Evolutionary conservation across 140 eudicot genomes (phyloP).

Genomic region (Bidens hawaiensis): DNA sequence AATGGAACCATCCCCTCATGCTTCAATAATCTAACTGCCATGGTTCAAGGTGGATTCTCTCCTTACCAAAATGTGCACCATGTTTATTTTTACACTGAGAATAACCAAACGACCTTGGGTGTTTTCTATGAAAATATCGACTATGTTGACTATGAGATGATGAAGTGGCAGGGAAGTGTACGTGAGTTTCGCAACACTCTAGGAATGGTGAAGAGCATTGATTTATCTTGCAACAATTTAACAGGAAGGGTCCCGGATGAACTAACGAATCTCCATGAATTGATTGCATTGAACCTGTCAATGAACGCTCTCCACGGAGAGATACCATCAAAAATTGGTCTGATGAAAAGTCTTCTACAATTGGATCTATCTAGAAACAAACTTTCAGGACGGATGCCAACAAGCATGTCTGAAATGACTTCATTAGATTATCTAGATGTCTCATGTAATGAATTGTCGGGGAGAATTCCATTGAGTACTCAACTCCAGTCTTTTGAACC

Average conservation of each 20-base stretch:
- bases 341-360: background rate
- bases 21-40: slow-evolving; percentile 12
- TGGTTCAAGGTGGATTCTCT: background rate
- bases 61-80: background rate
- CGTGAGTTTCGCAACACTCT: background rate
- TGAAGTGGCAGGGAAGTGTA: background rate
- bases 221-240: background rate
- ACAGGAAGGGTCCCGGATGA: background rate
- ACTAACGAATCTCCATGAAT: background rate
- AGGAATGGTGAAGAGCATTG: background rate
- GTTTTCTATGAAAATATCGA: too few relatives aligned
- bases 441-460: background rate
- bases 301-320: background rate
- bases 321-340: background rate
- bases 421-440: background rate
- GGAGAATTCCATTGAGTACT: background rate
- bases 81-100: too few relatives aligned
- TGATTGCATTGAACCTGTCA: background rate
- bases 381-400: background rate
- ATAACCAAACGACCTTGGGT: too few relatives aligned
- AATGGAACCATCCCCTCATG: slow-evolving; percentile 30
- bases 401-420: background rate
- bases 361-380: background rate
- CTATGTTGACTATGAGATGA: background rate
- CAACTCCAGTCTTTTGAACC: background rate